Conservation (phyloP, 106 monocot genomes). For the Acanthochlamys bracteata region DNA sequence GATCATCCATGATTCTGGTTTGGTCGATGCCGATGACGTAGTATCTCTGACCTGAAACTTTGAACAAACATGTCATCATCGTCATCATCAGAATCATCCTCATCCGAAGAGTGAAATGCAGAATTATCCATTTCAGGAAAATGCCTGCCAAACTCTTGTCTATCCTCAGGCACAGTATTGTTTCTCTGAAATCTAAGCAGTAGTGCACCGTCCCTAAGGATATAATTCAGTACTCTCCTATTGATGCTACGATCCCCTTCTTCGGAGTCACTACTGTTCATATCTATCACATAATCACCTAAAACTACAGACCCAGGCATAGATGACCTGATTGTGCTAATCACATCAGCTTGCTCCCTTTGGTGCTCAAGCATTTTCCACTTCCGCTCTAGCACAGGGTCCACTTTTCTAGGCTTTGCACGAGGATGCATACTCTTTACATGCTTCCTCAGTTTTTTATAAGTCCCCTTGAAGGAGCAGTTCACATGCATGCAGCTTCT, state of each 20-base stretch:
- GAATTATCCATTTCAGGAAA: not conserved
- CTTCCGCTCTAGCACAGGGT: conserved; percentile 7
- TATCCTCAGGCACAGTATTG: not conserved
- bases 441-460: conserved; percentile 8
- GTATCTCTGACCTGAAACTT: not conserved
- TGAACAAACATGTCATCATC: conserved; percentile 1
- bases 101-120: not conserved
- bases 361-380: conserved; percentile 6
- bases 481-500: conserved; percentile 10
- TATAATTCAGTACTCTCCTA: no score
- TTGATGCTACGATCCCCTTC: not conserved
- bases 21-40: not conserved
- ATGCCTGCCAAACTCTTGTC: not conserved
- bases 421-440: conserved; percentile 1
- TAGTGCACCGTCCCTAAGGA: not conserved
- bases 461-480: conserved; percentile 10
- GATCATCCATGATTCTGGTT: not conserved
- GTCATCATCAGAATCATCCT: not conserved
- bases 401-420: conserved; percentile 5
- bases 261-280: conserved; percentile 4
- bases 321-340: conserved; percentile 7
- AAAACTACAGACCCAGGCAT: conserved; percentile 7
- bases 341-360: conserved; percentile 8
- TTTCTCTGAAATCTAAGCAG: conserved; percentile 3
- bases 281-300: conserved; percentile 13